A percentile compares a stretch with the other conserved stretches of the same genome.
Evolutionary conservation across 2,329 filamentous ascomycete genomes (phyloP).

Genomic region (Leptodontidium sp.): DNA sequence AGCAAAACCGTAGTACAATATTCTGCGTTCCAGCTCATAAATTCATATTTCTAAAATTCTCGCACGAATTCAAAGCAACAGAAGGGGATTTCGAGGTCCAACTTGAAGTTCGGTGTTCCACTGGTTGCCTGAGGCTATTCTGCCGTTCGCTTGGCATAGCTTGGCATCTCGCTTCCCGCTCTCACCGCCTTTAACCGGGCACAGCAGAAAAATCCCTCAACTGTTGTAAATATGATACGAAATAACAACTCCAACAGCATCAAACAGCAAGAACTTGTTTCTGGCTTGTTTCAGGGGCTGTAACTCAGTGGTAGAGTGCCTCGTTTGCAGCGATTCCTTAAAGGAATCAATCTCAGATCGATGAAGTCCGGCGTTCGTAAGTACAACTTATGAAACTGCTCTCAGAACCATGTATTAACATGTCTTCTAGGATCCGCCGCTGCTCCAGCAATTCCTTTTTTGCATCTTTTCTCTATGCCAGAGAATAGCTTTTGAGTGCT

Average conservation of each 20-base stretch:
- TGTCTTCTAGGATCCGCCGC: constrained; percentile 20
- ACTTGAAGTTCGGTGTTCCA: no score
- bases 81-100: no score
- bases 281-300: constrained; percentile 10
- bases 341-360: constrained; percentile 16
- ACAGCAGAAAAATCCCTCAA: neutral
- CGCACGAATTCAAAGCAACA: no score
- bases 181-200: neutral
- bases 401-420: constrained; percentile 16
- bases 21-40: no score
- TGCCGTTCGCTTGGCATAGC: no score
- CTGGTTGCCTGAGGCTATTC: no score
- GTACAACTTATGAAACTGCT: constrained; percentile 12
- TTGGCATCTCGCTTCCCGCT: neutral
- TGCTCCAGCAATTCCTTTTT: constrained; percentile 16
- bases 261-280: neutral
- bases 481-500: neutral
- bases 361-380: constrained; percentile 26
- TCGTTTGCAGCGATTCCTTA: constrained; percentile 15
- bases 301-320: constrained; percentile 27
- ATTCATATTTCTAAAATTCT: no score
- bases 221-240: neutral
- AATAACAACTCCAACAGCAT: neutral
- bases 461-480: neutral
- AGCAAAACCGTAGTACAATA: no score